Conservation (phyloP, 2,329 filamentous ascomycete species). For the Xylariaceae sp. region DNA sequence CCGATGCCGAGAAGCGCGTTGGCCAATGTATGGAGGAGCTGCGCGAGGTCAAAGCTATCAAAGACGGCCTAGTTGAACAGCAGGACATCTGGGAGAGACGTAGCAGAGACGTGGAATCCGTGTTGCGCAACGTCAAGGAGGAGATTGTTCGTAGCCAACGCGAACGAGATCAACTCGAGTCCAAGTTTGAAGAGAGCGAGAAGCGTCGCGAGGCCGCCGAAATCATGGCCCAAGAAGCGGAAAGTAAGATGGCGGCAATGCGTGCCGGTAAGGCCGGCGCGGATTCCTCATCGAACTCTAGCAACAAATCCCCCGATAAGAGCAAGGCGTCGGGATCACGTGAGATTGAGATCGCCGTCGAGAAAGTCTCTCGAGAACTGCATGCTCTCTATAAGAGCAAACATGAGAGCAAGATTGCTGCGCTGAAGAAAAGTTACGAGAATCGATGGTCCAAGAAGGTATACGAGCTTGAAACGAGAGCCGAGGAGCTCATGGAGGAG, state of each 20-base stretch:
- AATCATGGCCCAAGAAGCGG: conserved; percentile 68
- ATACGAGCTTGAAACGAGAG: conserved; percentile 65
- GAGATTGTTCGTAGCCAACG: conserved; percentile 72
- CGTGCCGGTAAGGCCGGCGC: conserved; percentile 53
- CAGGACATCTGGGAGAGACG: conserved; percentile 79
- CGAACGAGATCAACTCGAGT: conserved; percentile 75
- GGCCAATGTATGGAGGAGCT: conserved; percentile 79
- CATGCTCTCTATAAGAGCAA: conserved; percentile 94
- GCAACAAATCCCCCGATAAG: conserved; percentile 36
- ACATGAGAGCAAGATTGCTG: conserved; percentile 91
- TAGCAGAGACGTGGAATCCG: conserved; percentile 76
- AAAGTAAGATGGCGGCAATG: conserved; percentile 70
- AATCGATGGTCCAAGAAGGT: conserved; percentile 84
- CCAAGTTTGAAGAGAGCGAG: conserved; percentile 71
- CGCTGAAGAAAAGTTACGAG: conserved; percentile 80
- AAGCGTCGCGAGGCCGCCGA: conserved; percentile 68
- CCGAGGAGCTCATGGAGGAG: conserved; percentile 64
- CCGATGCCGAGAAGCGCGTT: conserved; percentile 86
- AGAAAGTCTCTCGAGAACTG: conserved; percentile 89
- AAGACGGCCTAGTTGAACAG: conserved; percentile 68
- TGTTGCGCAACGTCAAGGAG: conserved; percentile 72
- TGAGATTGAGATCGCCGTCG: conserved; percentile 79
- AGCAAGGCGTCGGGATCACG: conserved; percentile 34
- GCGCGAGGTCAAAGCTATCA: conserved; percentile 65
- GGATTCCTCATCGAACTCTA: conserved; percentile 27